Base-by-base conservation (phyloP, 2,329 filamentous ascomycete genomes). In the Diaporthe sp. region DNA sequence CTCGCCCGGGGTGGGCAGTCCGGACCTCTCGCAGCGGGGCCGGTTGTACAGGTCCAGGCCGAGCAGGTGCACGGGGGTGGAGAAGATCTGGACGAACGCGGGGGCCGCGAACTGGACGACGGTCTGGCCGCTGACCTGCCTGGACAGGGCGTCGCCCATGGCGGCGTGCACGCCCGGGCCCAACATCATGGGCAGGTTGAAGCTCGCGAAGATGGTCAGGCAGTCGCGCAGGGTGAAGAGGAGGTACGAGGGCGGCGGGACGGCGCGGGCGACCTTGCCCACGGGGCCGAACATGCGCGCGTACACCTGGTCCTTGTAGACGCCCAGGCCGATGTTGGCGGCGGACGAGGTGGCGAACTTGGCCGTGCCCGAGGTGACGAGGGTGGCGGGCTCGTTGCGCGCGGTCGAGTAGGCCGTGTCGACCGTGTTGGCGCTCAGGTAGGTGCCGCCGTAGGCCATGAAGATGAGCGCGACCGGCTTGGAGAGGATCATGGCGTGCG, bases 291-390 rank as follows among this genome's bases (percentile, higher is more conserved):
- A 98, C 81, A 98, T 90, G 80, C 92, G 91, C 1, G 95, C 95
- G 83, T 96, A 98, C 76, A 93, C 91, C 80, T 93, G 92, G 85
- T 98, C 96, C 84, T 98, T 98, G 89, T 97, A 95, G 62, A 98
- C 91, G 84, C 95, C 95, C 49, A 98, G 88, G 10, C 92, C 91
- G 84, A 98, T 92, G 85, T 98, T 98, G 73, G 95, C 92, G n/a
- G 90, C 86, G 22, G 92, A 94, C 1, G 95, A 96, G 70, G 94
- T 92, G 79, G 92, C 86, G 85, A 98, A 98, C 83, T 98, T 98
- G 77, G 90, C 84, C 0, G 92, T 90, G 74, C 95, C 95, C 12
- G 94, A 88, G 0, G 94, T 96, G 42, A 95, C 92, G 79, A 87
- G 84, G 8, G 87, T 86, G 9, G 94, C 90, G 46, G 92, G 86